Base-by-base conservation (phyloP, 768 basidiomycete species). In the Mycena rosella region DNA sequence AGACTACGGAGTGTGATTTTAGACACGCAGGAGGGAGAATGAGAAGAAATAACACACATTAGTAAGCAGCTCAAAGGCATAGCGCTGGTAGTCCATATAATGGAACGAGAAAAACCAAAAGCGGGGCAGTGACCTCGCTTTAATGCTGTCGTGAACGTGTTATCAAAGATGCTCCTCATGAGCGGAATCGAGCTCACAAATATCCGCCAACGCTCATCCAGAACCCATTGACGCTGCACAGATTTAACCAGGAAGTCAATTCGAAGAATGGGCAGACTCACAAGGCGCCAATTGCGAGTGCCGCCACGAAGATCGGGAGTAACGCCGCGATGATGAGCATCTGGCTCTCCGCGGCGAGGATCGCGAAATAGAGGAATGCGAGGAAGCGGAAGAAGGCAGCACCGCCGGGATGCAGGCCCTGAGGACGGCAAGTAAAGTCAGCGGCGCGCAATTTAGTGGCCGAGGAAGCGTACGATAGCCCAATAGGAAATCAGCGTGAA, bases 31-130 rank as follows among this genome's bases (percentile, higher is more conserved):
- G 38, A 14, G 30, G 27, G 54, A n/a, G 20, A 34, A 11, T 34
- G 5, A 6, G 32, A 34, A 34, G n/a, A n/a, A n/a, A n/a, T n/a
- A n/a, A 74, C 78, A 57, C 60, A 81, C 82, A 55, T 81, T 81
- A 0, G 76, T 70, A 24, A 81, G 65, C 0, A 80, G 73, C 69
- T 82, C 79, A 59, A 81, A 84, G 5, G 80, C 79, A 60, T 82
- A 83, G 71, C 81, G 82, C 74, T 87, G 85, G 55, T 82, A 87
- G 65, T 87, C 87, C 78, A 88, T 86, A 60, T 77, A 87, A 73
- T 88, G 87, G 73, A 86, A 84, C 42, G 82, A 86, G 69, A 81
- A 87, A 72, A 80, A 87, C 88, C 88, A 89, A 74, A 88, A 89
- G 0, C 84, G 77, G 0, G 88, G 88, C 3, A 89, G 80, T 13